Conservation (phyloP, 2,329 filamentous ascomycete species). For the Sclerotinia trifoliorum region DNA sequence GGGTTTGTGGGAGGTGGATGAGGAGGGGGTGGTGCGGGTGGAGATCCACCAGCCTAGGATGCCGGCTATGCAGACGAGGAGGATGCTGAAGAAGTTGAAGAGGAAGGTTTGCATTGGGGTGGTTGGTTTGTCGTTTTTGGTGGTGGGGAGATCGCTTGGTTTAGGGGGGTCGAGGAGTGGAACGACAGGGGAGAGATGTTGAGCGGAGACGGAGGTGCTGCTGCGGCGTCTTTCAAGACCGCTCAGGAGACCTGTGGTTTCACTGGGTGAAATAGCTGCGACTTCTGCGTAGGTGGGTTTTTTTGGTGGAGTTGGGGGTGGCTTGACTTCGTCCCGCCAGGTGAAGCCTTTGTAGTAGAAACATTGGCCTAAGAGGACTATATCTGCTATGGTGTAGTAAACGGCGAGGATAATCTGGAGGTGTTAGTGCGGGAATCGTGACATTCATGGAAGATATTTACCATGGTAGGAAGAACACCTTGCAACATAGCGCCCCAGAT, state of each 20-base stretch:
- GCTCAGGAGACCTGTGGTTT: conserved; percentile 53
- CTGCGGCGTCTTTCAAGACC: conserved; percentile 50
- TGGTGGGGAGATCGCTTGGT: conserved; percentile 44
- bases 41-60: conserved; percentile 82
- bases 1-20: conserved; percentile 28
- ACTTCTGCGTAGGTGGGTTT: conserved; percentile 24
- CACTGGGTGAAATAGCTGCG: conserved; percentile 42
- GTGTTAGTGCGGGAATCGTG: conserved; percentile 14
- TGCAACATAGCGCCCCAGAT: conserved; percentile 90
- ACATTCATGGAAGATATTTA: conserved; percentile 40
- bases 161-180: conserved; percentile 63
- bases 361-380: conserved; percentile 83
- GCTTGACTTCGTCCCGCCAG: conserved; percentile 54
- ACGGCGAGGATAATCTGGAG: conserved; percentile 78
- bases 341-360: conserved; percentile 94
- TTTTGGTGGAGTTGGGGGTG: conserved; percentile 45
- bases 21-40: conserved; percentile 42
- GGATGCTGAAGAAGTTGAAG: conserved; percentile 73
- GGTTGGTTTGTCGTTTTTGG: conserved; percentile 45
- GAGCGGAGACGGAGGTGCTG: conserved; percentile 58
- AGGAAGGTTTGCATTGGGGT: conserved; percentile 57
- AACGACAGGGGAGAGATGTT: conserved; percentile 77
- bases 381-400: conserved; percentile 89
- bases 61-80: conserved; percentile 82
- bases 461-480: conserved; percentile 90